Evolutionary conservation across 495 filamentous ascomycete species (phyloP).

Genomic region (Aspergillus leporis): DNA sequence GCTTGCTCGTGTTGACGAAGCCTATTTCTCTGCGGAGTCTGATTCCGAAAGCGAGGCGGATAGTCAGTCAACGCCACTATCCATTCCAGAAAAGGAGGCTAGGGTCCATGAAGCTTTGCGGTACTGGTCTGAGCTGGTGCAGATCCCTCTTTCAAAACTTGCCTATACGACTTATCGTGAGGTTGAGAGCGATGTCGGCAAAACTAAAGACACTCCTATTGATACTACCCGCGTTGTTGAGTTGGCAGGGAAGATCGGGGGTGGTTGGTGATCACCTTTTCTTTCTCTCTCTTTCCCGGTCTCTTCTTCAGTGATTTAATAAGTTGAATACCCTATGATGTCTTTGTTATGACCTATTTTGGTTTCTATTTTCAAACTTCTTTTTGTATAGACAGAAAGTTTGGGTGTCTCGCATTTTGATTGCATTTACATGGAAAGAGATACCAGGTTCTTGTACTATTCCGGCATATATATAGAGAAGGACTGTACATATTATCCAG

Average conservation of each 20-base stretch:
- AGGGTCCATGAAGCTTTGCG: conserved; percentile 57
- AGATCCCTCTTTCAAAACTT: conserved; percentile 69
- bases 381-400: background rate
- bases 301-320: background rate
- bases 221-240: conserved; percentile 84
- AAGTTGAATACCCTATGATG: conserved; percentile 16
- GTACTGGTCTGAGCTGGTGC: conserved; percentile 72
- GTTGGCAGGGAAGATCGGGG: conserved; percentile 88
- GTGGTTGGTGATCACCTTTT: conserved; percentile 77
- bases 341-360: background rate
- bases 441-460: conserved; percentile 6
- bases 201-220: conserved; percentile 51
- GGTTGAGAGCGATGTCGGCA: conserved; percentile 94
- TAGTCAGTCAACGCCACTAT: conserved; percentile 12
- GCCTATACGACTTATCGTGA: conserved; percentile 83
- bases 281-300: conserved; percentile 3
- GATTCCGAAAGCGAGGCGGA: conserved; percentile 39
- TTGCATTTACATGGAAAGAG: conserved; percentile 7
- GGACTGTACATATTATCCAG: background rate
- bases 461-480: background rate
- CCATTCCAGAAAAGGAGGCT: conserved; percentile 32
- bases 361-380: background rate
- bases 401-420: background rate
- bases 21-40: conserved; percentile 84
- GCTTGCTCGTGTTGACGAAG: conserved; percentile 86